Conservation (phyloP, 75 land plant species). For the Pseudotsuga menziesii region DNA sequence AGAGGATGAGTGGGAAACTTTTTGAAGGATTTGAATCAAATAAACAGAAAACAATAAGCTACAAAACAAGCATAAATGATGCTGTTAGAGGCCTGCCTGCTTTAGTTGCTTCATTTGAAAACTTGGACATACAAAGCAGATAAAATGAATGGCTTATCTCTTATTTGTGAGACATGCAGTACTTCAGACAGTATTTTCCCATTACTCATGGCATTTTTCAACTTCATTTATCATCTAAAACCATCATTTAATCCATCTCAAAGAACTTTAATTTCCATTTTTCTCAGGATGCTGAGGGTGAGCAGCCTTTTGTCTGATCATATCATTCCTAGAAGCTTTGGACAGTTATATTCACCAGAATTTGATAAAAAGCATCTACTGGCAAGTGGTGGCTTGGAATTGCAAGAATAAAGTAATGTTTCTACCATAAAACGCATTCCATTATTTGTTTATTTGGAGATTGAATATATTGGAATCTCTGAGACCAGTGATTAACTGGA, state of each 20-base stretch:
- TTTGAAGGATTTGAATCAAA: neutral
- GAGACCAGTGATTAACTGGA: neutral
- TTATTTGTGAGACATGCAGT: neutral
- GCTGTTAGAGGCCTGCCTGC: neutral
- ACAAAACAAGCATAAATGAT: neutral
- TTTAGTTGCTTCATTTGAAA: neutral
- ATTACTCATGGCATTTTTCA: neutral
- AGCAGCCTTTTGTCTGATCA: neutral
- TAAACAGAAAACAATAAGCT: neutral
- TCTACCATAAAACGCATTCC: neutral
- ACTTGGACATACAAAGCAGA: neutral
- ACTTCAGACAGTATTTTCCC: neutral
- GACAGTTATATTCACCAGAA: neutral
- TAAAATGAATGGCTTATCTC: neutral
- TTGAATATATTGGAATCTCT: neutral
- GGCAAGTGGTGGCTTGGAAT: neutral
- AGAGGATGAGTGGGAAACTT: too few relatives aligned
- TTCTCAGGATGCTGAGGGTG: neutral
- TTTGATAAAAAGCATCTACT: neutral
- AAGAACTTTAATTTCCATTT: neutral
- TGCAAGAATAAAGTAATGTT: neutral
- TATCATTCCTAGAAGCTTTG: neutral
- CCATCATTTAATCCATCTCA: neutral
- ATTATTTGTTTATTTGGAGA: neutral
- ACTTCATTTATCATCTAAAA: neutral